Percentiles rank a stretch among this genome's conserved stretches.
Evolutionary conservation across 202 grass and related monocot genomes (phyloP).

Genomic region (Brachypodium distachyon): DNA sequence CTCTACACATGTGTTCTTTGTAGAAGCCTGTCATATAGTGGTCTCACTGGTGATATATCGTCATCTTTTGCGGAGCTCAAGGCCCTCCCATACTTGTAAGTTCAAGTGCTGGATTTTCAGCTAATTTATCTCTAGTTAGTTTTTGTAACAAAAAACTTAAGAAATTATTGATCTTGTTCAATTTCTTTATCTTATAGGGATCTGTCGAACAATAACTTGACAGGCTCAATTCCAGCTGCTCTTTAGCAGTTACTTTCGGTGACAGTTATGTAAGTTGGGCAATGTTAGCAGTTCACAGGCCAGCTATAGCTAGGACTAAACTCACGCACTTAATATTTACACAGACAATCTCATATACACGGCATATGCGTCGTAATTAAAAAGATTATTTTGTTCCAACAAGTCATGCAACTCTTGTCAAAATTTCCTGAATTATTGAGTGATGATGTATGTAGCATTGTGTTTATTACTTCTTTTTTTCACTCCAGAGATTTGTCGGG

Average conservation of each 20-base stretch:
- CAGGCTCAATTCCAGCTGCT: slow-evolving; percentile 44
- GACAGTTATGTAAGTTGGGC: slow-evolving; percentile 37
- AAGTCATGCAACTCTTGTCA: too few relatives aligned
- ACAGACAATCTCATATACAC: too few relatives aligned
- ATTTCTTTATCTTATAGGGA: slow-evolving; percentile 56
- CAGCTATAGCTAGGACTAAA: too few relatives aligned
- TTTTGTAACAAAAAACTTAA: background rate
- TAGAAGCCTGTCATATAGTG: slow-evolving; percentile 36
- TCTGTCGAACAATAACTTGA: slow-evolving; percentile 69
- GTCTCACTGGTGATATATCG: slow-evolving; percentile 35
- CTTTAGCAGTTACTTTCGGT: slow-evolving; percentile 38
- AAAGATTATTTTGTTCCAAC: too few relatives aligned
- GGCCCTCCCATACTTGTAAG: slow-evolving; percentile 36
- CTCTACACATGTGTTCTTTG: too few relatives aligned
- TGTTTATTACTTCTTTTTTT: too few relatives aligned
- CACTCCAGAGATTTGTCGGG: slow-evolving; percentile 46
- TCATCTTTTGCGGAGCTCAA: slow-evolving; percentile 31
- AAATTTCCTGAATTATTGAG: too few relatives aligned
- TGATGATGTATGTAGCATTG: too few relatives aligned
- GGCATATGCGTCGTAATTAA: too few relatives aligned
- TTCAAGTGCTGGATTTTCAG: background rate
- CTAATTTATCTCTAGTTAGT: background rate
- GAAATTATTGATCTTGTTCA: too few relatives aligned
- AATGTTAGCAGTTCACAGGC: too few relatives aligned
- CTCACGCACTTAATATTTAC: too few relatives aligned